phyloP scores from a whole-genome alignment of 805 yeast species.

The Ogataea pilisensis region DNA sequence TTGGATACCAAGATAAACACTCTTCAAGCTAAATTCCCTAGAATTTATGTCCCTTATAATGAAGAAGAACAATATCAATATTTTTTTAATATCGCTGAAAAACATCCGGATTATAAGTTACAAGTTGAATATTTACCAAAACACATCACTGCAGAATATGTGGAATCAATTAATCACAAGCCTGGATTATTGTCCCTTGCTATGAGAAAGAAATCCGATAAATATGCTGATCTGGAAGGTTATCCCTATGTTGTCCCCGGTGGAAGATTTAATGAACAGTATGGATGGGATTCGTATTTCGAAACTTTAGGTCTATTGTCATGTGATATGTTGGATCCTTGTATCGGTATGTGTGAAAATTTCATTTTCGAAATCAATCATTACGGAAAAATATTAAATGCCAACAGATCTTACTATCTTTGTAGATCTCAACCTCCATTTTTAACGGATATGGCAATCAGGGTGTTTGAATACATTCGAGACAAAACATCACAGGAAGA shows the following conservation, averaged over 20 bases:
- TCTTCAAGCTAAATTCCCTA: conserved; percentile 57
- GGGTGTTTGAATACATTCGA: conserved; percentile 55
- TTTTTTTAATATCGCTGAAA: conserved; percentile 48
- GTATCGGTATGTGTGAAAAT: conserved; percentile 88
- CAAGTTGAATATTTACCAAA: conserved; percentile 78
- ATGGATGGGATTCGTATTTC: conserved; percentile 98
- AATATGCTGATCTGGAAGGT: conserved; percentile 41
- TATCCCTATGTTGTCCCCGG: conserved; percentile 95
- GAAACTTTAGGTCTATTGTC: conserved; percentile 76
- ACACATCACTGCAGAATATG: conserved; percentile 70
- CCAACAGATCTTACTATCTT: conserved; percentile 86
- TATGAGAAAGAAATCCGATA: conserved; percentile 39
- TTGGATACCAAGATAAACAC: conserved; percentile 71
- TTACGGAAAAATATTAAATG: conserved; percentile 91
- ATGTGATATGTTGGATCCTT: conserved; percentile 62
- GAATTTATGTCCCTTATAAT: conserved; percentile 72
- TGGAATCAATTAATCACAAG: conserved; percentile 66
- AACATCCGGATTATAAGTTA: conserved; percentile 52
- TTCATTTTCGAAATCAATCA: conserved; percentile 85
- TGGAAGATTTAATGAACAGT: conserved; percentile 92
- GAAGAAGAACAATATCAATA: conserved; percentile 72
- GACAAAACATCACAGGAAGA: conserved; percentile 40
- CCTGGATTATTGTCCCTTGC: conserved; percentile 90
- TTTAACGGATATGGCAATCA: conserved; percentile 84
- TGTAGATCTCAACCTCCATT: conserved; percentile 97